A percentile compares a stretch with the other conserved stretches of the same genome.
phyloP scores from a whole-genome alignment of 768 basidiomycete genomes.

The Filobasidium floriforme region DNA sequence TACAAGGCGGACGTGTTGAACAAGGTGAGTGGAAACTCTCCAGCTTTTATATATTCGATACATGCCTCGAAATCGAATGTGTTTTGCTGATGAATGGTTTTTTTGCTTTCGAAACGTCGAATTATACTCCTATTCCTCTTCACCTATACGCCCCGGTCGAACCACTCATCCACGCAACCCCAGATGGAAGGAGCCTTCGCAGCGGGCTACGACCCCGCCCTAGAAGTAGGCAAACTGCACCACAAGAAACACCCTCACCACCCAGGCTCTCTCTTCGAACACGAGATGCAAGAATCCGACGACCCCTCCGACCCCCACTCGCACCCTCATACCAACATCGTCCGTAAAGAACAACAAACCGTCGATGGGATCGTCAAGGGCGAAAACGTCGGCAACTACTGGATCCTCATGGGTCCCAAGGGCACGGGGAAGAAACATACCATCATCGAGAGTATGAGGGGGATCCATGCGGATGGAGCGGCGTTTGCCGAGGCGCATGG shows the following conservation, averaged over 20 bases:
- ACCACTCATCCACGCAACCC: too few species aligned
- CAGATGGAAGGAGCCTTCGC: constrained; percentile 73
- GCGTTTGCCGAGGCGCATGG: constrained; percentile 56
- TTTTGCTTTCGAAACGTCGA: too few species aligned
- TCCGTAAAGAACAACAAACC: constrained; percentile 64
- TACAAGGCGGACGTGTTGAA: constrained; percentile 74
- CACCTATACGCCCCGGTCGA: too few species aligned
- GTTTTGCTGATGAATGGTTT: too few species aligned
- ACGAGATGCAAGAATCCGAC: constrained; percentile 31
- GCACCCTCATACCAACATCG: constrained; percentile 55
- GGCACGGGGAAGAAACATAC: constrained; percentile 77
- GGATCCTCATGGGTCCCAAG: constrained; percentile 70
- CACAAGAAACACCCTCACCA: constrained; percentile 28
- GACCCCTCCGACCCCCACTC: too few species aligned
- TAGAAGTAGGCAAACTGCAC: constrained; percentile 56
- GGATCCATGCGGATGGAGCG: constrained; percentile 59
- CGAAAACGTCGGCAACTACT: constrained; percentile 63
- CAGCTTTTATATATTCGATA: too few species aligned
- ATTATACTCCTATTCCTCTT: too few species aligned
- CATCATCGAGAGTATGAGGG: constrained; percentile 72
- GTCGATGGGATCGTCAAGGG: constrained; percentile 76
- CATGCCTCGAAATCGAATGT: too few species aligned
- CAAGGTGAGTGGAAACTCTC: constrained; percentile 63
- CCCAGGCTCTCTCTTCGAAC: constrained; percentile 34
- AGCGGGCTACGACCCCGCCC: constrained; percentile 72